Evolutionary conservation across 2,329 filamentous ascomycete species (phyloP).

Genomic region (Cercospora sp.): DNA sequence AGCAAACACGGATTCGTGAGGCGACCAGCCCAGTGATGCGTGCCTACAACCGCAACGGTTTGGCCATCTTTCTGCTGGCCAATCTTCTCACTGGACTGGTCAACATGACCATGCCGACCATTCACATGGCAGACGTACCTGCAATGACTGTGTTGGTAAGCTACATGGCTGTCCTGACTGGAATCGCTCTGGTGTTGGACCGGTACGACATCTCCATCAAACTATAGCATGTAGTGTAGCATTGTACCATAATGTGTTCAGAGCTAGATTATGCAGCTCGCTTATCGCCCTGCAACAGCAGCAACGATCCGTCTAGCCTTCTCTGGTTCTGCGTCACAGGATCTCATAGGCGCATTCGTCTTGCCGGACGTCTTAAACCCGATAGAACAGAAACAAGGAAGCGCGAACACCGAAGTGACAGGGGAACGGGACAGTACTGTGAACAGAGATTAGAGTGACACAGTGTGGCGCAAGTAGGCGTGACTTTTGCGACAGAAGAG

Average conservation of each 20-base stretch:
- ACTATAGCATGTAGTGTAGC: slow-evolving; percentile 49
- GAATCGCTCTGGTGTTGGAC: slow-evolving; percentile 67
- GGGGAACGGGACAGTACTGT: not conserved
- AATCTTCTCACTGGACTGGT: slow-evolving; percentile 88
- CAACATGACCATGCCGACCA: slow-evolving; percentile 81
- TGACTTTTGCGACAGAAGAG: not conserved
- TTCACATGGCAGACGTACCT: slow-evolving; percentile 64
- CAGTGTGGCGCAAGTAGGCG: not conserved
- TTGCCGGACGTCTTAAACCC: not conserved
- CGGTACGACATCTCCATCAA: slow-evolving; percentile 68
- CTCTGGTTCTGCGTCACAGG: not conserved
- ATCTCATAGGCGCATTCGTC: not conserved
- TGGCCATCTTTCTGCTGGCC: slow-evolving; percentile 80
- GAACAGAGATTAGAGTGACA: not conserved
- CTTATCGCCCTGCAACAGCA: not conserved
- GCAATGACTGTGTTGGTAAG: slow-evolving; percentile 74
- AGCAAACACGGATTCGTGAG: slow-evolving; percentile 63
- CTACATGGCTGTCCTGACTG: slow-evolving; percentile 70
- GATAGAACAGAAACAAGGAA: not conserved
- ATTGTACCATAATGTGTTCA: not conserved
- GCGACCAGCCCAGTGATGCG: slow-evolving; percentile 80
- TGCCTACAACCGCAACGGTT: slow-evolving; percentile 84
- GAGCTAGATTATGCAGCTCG: not conserved
- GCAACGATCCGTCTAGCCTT: not conserved
- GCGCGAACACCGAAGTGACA: not conserved